phyloP scores from a whole-genome alignment of 371 early-diverging fungal genomes.

The Apophysomyces trapeziformis region DNA sequence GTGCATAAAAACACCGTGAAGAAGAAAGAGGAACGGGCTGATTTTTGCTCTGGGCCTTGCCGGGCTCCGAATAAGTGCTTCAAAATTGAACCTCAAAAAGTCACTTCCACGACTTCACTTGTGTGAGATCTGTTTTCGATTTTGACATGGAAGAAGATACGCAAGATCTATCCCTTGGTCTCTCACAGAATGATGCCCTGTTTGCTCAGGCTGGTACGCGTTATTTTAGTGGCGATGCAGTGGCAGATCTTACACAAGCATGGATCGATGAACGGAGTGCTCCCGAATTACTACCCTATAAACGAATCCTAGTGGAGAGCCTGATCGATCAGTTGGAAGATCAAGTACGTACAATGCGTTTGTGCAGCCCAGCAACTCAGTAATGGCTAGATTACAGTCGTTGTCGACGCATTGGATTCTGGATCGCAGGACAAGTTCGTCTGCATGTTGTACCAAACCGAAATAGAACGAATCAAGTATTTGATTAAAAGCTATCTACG shows the following conservation, averaged over 20 bases:
- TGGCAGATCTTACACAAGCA: conserved; percentile 58
- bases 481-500: conserved; percentile 76
- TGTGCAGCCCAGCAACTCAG: conserved; percentile 19
- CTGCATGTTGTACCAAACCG: conserved; percentile 74
- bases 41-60: no score
- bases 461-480: conserved; percentile 84
- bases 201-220: conserved; percentile 9
- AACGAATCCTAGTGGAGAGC: conserved; percentile 57
- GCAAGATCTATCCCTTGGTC: conserved; percentile 10
- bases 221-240: conserved; percentile 26
- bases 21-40: no score
- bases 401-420: conserved; percentile 26
- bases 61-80: no score
- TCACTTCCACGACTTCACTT: not conserved
- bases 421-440: conserved; percentile 43
- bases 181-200: conserved; percentile 10
- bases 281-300: conserved; percentile 76
- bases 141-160: conserved; percentile 1
- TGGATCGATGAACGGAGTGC: conserved; percentile 85
- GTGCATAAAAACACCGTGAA: no score
- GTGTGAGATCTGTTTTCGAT: not conserved
- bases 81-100: no score
- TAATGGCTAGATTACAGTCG: conserved; percentile 15
- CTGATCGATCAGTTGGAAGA: conserved; percentile 65
- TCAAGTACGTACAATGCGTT: conserved; percentile 47